Evolutionary conservation across 2,329 filamentous ascomycete species (phyloP), one percentile per base, ranked within the genome.

Genomic region (Erysiphe pulchra): DNA sequence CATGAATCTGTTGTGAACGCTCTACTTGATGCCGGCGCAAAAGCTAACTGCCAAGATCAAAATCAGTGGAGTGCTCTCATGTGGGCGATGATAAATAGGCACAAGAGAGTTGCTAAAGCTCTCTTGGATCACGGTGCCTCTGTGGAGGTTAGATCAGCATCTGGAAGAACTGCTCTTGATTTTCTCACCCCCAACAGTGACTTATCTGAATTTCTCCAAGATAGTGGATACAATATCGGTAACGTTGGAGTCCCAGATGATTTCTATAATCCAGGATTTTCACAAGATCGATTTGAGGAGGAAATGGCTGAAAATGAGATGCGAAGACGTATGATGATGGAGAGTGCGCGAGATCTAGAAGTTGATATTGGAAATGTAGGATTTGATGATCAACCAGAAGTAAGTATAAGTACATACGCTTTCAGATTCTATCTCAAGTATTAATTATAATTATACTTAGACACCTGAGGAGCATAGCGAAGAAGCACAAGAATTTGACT

Each of bases 81-180:
- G 86, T 98, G 90, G 90, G 87, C 90, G 44, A 95, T 95, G 83
- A 98, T 90, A 47, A 98, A 98, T 61, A 69, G 86, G 47, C 90
- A 98, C 63, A 95, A 95, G 63, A 77, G 77, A 42, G 98, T 98
- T 53, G 86, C 87, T 33, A 95, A 95, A 62, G 69, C 85, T 11
- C 66, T 98, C 14, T 71, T 98, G 32, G 87, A 98, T 59, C 82
- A 90, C 55, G 86, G 86, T 14, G 90, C 90, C 17, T 93, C 86
- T n/a, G 80, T 86, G 2, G 87, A 95, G 55, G 80, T 92, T 53
- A 93, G 92, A 60, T 95, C 90, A 1, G 90, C 84, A 0, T 86
- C 83, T 11, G 90, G 90, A 32, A 76, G 90, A 50, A 95, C 86
- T 9, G 90, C 90, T 2, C 85, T 93, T 54, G 87, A 98, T 59